Evolutionary conservation across 2,329 filamentous ascomycete genomes (phyloP).

Genomic region (Colletotrichum sp.): DNA sequence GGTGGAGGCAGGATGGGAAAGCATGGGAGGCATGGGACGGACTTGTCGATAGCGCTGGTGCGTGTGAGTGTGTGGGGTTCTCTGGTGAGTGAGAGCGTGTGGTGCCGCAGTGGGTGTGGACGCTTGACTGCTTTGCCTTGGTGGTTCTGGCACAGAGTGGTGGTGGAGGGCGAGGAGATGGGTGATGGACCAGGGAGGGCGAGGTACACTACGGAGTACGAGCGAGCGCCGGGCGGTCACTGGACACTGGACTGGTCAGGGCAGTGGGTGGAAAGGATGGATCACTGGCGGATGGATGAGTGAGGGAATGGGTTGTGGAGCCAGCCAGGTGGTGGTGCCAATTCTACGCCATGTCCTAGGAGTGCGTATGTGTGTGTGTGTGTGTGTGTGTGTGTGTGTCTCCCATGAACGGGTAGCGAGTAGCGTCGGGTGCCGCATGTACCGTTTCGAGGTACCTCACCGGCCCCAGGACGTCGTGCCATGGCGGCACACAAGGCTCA

Average conservation of each 20-base stretch:
- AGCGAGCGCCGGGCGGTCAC: background rate
- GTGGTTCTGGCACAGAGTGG: background rate
- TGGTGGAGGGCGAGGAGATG: background rate
- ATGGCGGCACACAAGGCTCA: conserved; percentile 18
- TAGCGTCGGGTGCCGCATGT: background rate
- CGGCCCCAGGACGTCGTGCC: background rate
- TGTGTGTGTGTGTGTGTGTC: background rate
- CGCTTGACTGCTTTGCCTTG: background rate
- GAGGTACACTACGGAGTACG: background rate
- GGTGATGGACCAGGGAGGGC: background rate
- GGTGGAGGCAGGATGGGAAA: background rate
- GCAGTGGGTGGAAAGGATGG: background rate
- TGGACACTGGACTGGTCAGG: background rate
- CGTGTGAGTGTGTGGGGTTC: background rate
- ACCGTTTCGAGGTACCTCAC: background rate
- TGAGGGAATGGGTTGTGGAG: conserved; percentile 9
- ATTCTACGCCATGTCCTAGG: background rate
- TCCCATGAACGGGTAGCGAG: background rate
- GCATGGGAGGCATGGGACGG: conserved; percentile 5
- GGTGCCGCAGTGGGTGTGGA: background rate
- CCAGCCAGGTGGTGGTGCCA: conserved; percentile 8
- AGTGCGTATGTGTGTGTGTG: background rate
- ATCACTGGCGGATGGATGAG: background rate
- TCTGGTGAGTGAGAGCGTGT: background rate
- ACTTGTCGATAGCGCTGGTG: conserved; percentile 17